A percentile compares a stretch with the other conserved stretches of the same genome.
phyloP scores from a whole-genome alignment of 805 yeast species.

The Kodamaea restingae region DNA sequence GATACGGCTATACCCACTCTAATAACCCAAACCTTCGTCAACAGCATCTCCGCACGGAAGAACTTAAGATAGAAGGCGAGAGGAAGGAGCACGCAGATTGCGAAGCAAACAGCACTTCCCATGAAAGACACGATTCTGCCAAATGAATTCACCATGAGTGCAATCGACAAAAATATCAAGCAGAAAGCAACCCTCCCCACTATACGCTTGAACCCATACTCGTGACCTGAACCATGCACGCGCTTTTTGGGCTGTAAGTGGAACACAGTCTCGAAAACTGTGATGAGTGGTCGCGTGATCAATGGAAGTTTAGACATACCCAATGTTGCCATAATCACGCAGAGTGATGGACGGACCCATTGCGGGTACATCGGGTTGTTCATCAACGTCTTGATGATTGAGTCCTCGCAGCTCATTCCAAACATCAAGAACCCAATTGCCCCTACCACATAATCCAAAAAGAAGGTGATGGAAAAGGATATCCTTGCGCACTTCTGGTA shows the following conservation, averaged over 20 bases:
- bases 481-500: slow-evolving; percentile 50
- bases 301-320: slow-evolving; percentile 85
- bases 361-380: slow-evolving; percentile 45
- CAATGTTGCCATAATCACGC: slow-evolving; percentile 69
- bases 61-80: slow-evolving; percentile 62
- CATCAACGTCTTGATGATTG: slow-evolving; percentile 48
- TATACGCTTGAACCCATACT: slow-evolving; percentile 14
- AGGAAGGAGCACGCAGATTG: slow-evolving; percentile 77
- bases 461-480: slow-evolving; percentile 57
- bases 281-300: slow-evolving; percentile 75
- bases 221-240: slow-evolving; percentile 4
- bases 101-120: slow-evolving; percentile 77
- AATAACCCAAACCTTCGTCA: slow-evolving; percentile 37
- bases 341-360: slow-evolving; percentile 48
- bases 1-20: slow-evolving; percentile 43
- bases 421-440: slow-evolving; percentile 62
- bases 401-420: slow-evolving; percentile 47
- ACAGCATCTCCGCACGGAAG: slow-evolving; percentile 42
- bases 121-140: slow-evolving; percentile 77
- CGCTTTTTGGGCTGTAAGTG: slow-evolving; percentile 5
- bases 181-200: slow-evolving; percentile 44
- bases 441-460: slow-evolving; percentile 62
- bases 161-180: slow-evolving; percentile 50
- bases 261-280: slow-evolving; percentile 50
- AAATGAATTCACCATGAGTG: slow-evolving; percentile 70